Base-by-base conservation (phyloP, 23 red algal species). In the Pyropia haitanensis region DNA sequence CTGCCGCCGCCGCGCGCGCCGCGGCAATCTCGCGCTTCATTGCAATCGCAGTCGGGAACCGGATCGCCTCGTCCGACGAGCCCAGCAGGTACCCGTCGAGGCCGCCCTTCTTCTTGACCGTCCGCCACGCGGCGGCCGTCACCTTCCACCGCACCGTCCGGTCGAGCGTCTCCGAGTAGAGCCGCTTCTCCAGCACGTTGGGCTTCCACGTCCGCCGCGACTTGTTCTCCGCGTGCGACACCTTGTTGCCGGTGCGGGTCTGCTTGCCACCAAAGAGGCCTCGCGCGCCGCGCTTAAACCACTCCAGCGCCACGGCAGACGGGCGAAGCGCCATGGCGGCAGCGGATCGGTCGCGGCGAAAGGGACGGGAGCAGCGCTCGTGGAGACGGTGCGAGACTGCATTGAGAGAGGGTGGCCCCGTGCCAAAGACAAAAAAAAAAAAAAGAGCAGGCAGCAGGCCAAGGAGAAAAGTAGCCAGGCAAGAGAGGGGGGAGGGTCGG, bases 181-280 rank as follows among this genome's bases (percentile, higher is more conserved):
- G 56, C 5, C 65, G 55, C 49, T 82, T 91, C 16, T 59, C 65
- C 27, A 78, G 71, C 16, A 91, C 78, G 59, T 91, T 91, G 25
- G 88, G 88, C 72, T 82, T 81, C 88, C 88, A 91, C 49, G 76
- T 75, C 49, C 88, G 71, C 28, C 88, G 60, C 25, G 78, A 61
- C 58, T 91, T 91, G 65, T 91, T 91, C 61, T 83, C 88, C n/a
- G 78, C 78, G 81, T 83, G 76, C 16, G 76, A 79, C 13, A 83
- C 61, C 33, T 91, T 75, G 56, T 83, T 83, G 18, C 88, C 88
- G 64, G 82, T 83, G 32, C 63, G 64, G 51, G 82, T 91, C 63
- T 73, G 75, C n/a, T 68, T 63, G 34, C 77, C 77, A 0, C 72
- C 77, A 53, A 77, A 91, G 9, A 91, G 64, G 29, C 88, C 88